Conservation (phyloP, 352 stramenopile species). For the Phytophthora crassamura region DNA sequence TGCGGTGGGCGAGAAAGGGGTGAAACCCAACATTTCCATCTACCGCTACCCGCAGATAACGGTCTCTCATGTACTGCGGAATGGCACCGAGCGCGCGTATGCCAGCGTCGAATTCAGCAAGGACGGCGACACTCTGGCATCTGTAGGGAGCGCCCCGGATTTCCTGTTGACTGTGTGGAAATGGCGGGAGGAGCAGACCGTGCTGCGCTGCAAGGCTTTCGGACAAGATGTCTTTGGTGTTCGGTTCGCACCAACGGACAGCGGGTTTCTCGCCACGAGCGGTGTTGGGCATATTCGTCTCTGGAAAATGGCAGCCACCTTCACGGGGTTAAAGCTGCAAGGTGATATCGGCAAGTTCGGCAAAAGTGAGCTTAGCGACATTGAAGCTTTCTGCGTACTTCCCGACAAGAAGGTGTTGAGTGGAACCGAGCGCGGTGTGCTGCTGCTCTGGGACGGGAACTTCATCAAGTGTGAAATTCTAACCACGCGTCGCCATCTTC, state of each 20-base stretch:
- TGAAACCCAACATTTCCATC: slow-evolving; percentile 88
- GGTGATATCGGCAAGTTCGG: slow-evolving; percentile 97
- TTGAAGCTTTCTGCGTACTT: slow-evolving; percentile 94
- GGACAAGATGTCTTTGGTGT: slow-evolving; percentile 95
- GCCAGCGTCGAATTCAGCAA: slow-evolving; percentile 75
- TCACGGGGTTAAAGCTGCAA: slow-evolving; percentile 96
- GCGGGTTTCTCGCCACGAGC: slow-evolving; percentile 92
- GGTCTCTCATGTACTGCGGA: slow-evolving; percentile 76
- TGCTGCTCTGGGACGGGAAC: slow-evolving; percentile 95
- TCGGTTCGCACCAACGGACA: slow-evolving; percentile 87
- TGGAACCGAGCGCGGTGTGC: slow-evolving; percentile 81
- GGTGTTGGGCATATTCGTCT: slow-evolving; percentile 95
- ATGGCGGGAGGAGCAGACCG: slow-evolving; percentile 90
- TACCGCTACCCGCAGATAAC: slow-evolving; percentile 84
- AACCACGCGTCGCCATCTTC: slow-evolving; percentile 65
- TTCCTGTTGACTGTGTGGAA: slow-evolving; percentile 95
- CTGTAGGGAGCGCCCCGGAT: slow-evolving; percentile 87
- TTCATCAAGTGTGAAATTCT: slow-evolving; percentile 96
- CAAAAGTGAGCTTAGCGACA: slow-evolving; percentile 94
- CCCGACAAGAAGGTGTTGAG: slow-evolving; percentile 95
- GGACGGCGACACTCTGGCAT: slow-evolving; percentile 90
- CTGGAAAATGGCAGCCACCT: slow-evolving; percentile 97
- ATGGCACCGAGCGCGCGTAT: slow-evolving; percentile 88
- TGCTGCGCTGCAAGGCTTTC: slow-evolving; percentile 94
- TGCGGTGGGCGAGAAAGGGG: slow-evolving; percentile 90